Conservation (phyloP, 1,139 yeast species). For the Pichia sp. region DNA sequence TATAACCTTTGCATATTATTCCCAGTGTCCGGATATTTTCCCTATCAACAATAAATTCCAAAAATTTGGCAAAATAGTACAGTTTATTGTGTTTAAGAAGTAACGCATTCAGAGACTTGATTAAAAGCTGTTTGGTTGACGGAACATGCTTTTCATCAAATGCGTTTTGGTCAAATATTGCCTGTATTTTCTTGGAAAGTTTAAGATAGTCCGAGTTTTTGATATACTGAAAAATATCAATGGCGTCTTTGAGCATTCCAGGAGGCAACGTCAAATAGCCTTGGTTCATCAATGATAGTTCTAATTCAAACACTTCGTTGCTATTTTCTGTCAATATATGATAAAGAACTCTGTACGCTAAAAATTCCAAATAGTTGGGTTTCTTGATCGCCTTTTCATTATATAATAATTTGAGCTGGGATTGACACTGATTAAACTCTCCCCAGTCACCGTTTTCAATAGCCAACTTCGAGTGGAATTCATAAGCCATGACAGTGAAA, state of each 20-base stretch:
- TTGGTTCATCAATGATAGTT: conserved; percentile 23
- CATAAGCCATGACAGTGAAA: conserved; percentile 74
- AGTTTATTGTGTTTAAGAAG: conserved; percentile 13
- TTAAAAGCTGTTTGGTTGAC: background rate
- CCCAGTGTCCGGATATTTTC: conserved; percentile 56
- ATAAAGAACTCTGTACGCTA: conserved; percentile 70
- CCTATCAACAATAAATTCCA: conserved; percentile 19
- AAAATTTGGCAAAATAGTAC: conserved; percentile 20
- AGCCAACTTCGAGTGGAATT: conserved; percentile 82
- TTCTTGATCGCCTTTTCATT: conserved; percentile 26
- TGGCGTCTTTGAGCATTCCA: conserved; percentile 32
- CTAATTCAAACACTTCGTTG: conserved; percentile 36
- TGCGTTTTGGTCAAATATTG: conserved; percentile 1
- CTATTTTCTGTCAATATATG: conserved; percentile 68
- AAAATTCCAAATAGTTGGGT: conserved; percentile 50
- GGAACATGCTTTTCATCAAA: conserved; percentile 1
- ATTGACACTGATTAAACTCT: conserved; percentile 92
- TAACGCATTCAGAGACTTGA: conserved; percentile 7
- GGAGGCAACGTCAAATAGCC: background rate
- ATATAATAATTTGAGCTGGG: conserved; percentile 63
- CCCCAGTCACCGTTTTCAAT: conserved; percentile 79
- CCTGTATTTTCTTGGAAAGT: conserved; percentile 8
- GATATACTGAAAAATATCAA: conserved; percentile 36
- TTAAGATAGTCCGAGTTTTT: conserved; percentile 42
- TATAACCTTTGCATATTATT: conserved; percentile 51